phyloP scores from a whole-genome alignment of 768 basidiomycete genomes.

The Suillus clintonianus region DNA sequence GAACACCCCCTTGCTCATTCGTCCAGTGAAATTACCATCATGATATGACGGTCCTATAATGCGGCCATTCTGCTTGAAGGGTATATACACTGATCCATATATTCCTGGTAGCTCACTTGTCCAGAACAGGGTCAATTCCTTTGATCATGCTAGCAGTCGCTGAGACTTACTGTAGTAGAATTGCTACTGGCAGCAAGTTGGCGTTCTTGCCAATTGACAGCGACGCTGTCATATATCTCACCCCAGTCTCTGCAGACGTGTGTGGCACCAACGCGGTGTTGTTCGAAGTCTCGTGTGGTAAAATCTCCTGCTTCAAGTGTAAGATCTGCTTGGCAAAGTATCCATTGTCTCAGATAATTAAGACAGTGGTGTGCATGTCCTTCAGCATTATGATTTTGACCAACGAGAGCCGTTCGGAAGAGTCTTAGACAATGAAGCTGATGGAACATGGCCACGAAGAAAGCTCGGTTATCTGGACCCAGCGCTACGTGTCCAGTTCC shows the following conservation, averaged over 20 bases:
- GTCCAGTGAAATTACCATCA: too few relatives aligned
- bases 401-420: background rate
- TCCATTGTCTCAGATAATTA: conserved; percentile 38
- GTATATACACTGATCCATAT: too few relatives aligned
- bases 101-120: too few relatives aligned
- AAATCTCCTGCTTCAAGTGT: conserved; percentile 36
- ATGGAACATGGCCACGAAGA: background rate
- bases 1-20: too few relatives aligned
- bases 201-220: background rate
- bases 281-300: conserved; percentile 24
- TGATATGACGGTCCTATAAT: too few relatives aligned
- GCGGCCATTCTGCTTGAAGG: too few relatives aligned
- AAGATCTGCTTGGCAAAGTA: conserved; percentile 27
- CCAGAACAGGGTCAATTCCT: background rate
- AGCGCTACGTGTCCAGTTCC: background rate
- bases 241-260: conserved; percentile 26
- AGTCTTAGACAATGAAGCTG: background rate
- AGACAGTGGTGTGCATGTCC: conserved; percentile 32
- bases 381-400: background rate
- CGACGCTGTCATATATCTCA: conserved; percentile 8
- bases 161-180: background rate
- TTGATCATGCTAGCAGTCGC: background rate
- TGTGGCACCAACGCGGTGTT: conserved; percentile 17
- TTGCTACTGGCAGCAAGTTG: background rate
- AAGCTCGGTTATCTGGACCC: background rate